Percentiles rank a stretch among this genome's conserved stretches.
phyloP scores from a whole-genome alignment of 192 early-diverging fungal genomes.

The Mortierella hygrophila region DNA sequence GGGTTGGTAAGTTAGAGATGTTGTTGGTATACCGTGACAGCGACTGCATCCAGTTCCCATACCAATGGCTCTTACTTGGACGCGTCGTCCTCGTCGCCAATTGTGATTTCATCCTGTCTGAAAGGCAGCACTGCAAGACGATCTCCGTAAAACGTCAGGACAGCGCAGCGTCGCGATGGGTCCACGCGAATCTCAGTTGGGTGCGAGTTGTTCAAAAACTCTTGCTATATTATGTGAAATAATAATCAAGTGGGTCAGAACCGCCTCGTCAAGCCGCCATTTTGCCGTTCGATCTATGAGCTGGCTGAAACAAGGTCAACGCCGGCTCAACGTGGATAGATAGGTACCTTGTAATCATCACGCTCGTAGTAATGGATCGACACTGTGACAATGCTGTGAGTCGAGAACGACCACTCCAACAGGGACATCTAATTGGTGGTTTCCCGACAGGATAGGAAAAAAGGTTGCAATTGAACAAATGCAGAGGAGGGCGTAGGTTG shows the following conservation, averaged over 20 bases:
- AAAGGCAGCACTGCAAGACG: constrained; percentile 93
- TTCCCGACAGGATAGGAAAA: constrained; percentile 22
- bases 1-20: not conserved
- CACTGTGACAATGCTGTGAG: constrained; percentile 86
- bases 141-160: constrained; percentile 90
- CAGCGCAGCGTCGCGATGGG: constrained; percentile 89
- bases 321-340: not conserved
- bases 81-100: constrained; percentile 69
- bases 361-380: constrained; percentile 98
- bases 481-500: constrained; percentile 14
- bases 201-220: constrained; percentile 72
- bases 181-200: constrained; percentile 80
- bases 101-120: constrained; percentile 69
- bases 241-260: not conserved
- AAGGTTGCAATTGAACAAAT: not conserved
- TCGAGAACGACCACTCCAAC: constrained; percentile 83
- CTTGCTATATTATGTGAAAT: constrained; percentile 60
- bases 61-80: constrained; percentile 57
- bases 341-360: constrained; percentile 82
- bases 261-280: too few relatives aligned
- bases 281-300: not conserved
- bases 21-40: not conserved
- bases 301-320: not conserved
- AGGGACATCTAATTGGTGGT: constrained; percentile 84
- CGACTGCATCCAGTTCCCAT: not conserved